Percentiles rank a stretch among this genome's conserved stretches.
These are phyloP conservation scores for Nannochloropsis gaditana DNA, from an alignment of 108 stramenopile genomes.

Conservation along the genomic window DNA sequence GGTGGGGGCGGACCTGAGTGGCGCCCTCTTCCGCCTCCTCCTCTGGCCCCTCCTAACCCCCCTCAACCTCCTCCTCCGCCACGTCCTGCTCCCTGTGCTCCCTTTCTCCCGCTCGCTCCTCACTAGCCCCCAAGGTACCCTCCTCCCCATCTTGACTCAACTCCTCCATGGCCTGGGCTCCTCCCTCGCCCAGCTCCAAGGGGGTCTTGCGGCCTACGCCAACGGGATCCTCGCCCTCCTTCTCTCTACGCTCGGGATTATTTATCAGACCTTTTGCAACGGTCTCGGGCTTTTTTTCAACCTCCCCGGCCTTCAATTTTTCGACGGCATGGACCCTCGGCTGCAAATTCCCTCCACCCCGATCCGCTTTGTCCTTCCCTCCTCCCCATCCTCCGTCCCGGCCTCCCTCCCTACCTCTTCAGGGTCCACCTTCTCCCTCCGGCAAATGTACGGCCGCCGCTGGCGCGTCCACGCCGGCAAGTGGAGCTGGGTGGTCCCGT, in stretches of 20 bases:
- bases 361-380: conserved; percentile 9
- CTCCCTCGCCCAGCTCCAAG: not conserved
- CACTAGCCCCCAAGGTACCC: not conserved
- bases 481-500: not conserved
- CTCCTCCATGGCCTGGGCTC: not conserved
- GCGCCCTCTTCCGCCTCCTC: not conserved
- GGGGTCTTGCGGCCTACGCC: not conserved
- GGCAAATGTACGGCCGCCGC: conserved; percentile 6
- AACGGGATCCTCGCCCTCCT: not conserved
- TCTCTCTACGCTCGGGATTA: not conserved
- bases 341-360: not conserved
- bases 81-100: not conserved
- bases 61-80: conserved; percentile 14
- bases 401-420: not conserved
- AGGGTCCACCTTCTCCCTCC: not conserved
- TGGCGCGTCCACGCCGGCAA: not conserved
- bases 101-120: not conserved
- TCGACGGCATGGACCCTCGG: not conserved
- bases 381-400: conserved; percentile 9
- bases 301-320: not conserved
- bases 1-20: not conserved
- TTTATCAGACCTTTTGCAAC: not conserved
- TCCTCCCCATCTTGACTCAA: not conserved
- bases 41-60: conserved; percentile 16
- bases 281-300: not conserved